Evolutionary conservation across 352 stramenopile genomes (phyloP).

Genomic region (Phytopythium montanum): DNA sequence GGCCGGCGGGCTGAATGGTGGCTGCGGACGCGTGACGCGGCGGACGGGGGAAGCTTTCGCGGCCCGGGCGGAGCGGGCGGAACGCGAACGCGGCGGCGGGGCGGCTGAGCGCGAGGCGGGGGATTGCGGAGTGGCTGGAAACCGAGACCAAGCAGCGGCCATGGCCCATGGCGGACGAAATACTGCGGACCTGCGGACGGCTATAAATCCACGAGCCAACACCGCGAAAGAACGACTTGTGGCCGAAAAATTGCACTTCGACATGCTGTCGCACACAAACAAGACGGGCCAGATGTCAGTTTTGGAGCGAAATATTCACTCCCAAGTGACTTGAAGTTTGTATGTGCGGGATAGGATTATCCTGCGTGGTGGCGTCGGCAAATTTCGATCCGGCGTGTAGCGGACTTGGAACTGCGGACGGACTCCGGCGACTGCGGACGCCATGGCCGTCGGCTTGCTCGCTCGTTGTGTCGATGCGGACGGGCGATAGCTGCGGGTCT

Average conservation of each 20-base stretch:
- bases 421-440: too few relatives aligned
- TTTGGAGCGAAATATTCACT: not conserved
- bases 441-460: too few relatives aligned
- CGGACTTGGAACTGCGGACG: too few relatives aligned
- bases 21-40: not conserved
- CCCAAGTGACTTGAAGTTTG: not conserved
- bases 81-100: not conserved
- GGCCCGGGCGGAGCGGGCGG: not conserved
- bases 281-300: constrained; percentile 4
- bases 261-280: constrained; percentile 6
- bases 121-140: not conserved
- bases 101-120: not conserved
- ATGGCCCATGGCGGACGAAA: too few relatives aligned
- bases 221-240: not conserved
- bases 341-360: not conserved
- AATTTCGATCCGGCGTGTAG: too few relatives aligned
- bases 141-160: not conserved
- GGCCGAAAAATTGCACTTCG: constrained; percentile 5
- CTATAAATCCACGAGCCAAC: not conserved
- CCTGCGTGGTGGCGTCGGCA: too few relatives aligned
- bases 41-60: not conserved
- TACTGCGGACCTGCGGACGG: too few relatives aligned
- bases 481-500: too few relatives aligned
- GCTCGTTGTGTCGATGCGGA: too few relatives aligned
- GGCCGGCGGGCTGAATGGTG: not conserved